These are phyloP conservation scores for Chenopodium berlandieri DNA, from an alignment of 148 eudicot species.

Conservation along the genomic window DNA sequence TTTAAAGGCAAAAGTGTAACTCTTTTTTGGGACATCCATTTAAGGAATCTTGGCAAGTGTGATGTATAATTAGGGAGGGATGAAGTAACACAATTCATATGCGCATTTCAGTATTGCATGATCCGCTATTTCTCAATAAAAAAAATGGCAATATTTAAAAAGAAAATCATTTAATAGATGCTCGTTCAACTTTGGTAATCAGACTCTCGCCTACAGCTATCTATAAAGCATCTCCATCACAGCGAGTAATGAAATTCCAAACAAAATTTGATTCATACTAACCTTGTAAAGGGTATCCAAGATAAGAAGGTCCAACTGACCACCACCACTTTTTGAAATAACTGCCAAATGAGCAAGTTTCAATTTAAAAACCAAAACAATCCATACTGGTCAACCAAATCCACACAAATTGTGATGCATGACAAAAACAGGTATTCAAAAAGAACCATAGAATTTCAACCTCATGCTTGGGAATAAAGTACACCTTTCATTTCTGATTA, in stretches of 20 bases:
- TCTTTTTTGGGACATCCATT: neutral
- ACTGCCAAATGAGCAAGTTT: conserved; percentile 37
- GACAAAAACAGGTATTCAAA: neutral
- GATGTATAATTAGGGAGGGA: neutral
- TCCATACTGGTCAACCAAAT: neutral
- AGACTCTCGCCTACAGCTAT: neutral
- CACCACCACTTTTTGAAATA: conserved; percentile 62
- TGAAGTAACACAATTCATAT: neutral
- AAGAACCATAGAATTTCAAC: neutral
- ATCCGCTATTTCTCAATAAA: neutral
- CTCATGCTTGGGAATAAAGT: neutral
- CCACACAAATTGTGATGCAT: neutral
- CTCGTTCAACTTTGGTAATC: neutral
- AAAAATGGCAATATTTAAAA: neutral
- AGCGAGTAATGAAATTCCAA: neutral
- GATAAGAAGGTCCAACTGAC: conserved; percentile 87
- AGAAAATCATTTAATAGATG: neutral
- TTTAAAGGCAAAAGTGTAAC: neutral
- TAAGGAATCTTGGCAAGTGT: neutral
- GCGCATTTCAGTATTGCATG: neutral
- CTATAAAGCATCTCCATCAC: neutral
- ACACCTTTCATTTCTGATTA: neutral
- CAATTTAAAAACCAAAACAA: neutral
- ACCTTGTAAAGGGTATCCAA: conserved; percentile 56
- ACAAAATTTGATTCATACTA: conserved; percentile 1